Evolutionary conservation across 495 filamentous ascomycete genomes (phyloP).

Genomic region (Schizothecium vesticola): DNA sequence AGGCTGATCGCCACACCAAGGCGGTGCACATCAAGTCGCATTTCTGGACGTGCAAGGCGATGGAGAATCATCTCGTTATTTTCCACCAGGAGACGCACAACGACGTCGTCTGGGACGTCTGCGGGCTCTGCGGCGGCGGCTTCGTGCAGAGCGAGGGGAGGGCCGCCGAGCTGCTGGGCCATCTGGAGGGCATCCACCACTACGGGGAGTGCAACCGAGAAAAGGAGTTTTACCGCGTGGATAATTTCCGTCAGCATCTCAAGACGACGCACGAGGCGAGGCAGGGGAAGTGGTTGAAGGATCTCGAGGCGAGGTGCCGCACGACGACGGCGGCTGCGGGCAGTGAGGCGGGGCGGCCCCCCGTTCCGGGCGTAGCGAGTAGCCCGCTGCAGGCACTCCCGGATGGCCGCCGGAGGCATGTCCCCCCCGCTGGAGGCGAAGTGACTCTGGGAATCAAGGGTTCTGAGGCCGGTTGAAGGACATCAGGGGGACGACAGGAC

Average conservation of each 20-base stretch:
- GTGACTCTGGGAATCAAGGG: too few relatives aligned
- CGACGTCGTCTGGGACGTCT: conserved; percentile 54
- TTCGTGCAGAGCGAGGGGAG: conserved; percentile 38
- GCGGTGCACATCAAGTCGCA: conserved; percentile 80
- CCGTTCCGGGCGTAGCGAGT: neutral
- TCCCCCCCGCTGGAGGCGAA: too few relatives aligned
- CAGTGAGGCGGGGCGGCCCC: neutral
- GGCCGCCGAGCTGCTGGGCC: conserved; percentile 43
- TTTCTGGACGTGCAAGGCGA: conserved; percentile 77
- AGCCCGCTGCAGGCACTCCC: neutral
- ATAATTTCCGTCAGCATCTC: conserved; percentile 86
- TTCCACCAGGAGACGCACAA: conserved; percentile 58
- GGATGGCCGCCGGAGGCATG: neutral
- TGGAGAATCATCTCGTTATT: conserved; percentile 45
- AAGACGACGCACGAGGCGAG: conserved; percentile 64
- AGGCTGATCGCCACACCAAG: conserved; percentile 84
- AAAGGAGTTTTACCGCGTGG: conserved; percentile 83
- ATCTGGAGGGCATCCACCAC: conserved; percentile 69
- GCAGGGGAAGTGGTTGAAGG: conserved; percentile 27
- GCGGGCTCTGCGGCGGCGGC: conserved; percentile 80
- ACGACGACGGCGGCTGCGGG: neutral
- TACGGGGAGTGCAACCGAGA: conserved; percentile 79
- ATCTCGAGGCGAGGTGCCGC: conserved; percentile 22
- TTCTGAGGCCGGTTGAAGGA: too few relatives aligned
- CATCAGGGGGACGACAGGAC: neutral